Conservation (phyloP, 2,329 filamentous ascomycete genomes). For the Neophaeococcomyces aloes region DNA sequence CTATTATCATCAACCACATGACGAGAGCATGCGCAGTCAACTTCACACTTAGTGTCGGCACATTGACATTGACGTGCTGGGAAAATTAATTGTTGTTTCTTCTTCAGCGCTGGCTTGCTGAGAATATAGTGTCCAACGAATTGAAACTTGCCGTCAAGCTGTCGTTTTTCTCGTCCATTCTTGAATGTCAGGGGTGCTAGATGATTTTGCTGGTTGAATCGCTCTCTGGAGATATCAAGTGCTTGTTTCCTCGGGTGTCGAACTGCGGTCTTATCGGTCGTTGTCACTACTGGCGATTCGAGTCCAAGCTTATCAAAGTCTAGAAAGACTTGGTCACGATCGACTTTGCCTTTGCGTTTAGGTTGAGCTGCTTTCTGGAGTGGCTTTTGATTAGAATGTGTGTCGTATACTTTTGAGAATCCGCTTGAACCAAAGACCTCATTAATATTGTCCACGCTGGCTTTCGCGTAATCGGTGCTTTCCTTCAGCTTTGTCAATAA, state of each 20-base stretch:
- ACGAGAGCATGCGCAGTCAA: background rate
- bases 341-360: slow-evolving; percentile 13
- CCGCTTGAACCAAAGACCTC: slow-evolving; percentile 8
- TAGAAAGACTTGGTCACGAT: slow-evolving; percentile 1
- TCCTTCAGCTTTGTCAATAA: slow-evolving; percentile 12
- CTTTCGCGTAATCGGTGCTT: slow-evolving; percentile 6
- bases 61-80: background rate
- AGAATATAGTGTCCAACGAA: slow-evolving; percentile 19
- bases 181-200: slow-evolving; percentile 16
- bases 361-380: slow-evolving; percentile 9
- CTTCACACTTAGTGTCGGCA: background rate
- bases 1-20: background rate
- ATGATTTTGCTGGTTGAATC: slow-evolving; percentile 13
- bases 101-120: slow-evolving; percentile 10
- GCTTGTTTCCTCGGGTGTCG: slow-evolving; percentile 14
- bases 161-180: slow-evolving; percentile 16
- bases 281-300: background rate
- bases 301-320: slow-evolving; percentile 4
- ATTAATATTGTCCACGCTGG: slow-evolving; percentile 12
- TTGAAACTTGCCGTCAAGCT: slow-evolving; percentile 21
- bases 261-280: background rate
- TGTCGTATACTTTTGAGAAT: slow-evolving; percentile 13
- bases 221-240: slow-evolving; percentile 12
- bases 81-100: background rate
- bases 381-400: slow-evolving; percentile 7